These are phyloP conservation scores for Quercus lobata DNA, from an alignment of 331 rosid genomes.

Conservation along the genomic window DNA sequence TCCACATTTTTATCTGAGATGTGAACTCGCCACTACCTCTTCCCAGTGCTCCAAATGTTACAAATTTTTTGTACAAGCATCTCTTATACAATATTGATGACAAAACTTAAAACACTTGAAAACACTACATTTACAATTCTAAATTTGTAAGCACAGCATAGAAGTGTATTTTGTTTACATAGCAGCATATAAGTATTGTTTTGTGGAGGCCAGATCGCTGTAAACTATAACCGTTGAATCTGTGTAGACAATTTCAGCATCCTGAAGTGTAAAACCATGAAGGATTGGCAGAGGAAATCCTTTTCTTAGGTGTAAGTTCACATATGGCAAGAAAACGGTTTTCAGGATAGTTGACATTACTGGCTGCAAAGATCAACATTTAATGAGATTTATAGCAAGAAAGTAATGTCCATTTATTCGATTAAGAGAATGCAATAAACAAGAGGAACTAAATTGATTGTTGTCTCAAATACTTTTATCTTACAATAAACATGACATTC, in stretches of 20 bases:
- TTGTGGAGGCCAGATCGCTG: constrained; percentile 43
- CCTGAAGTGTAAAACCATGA: constrained; percentile 45
- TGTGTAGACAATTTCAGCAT: constrained; percentile 42
- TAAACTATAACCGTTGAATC: constrained; percentile 50
- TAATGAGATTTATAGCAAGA: neutral
- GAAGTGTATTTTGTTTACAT: neutral
- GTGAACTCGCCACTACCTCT: neutral
- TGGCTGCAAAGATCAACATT: constrained; percentile 45
- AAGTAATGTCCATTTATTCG: neutral
- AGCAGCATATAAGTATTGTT: constrained; percentile 16
- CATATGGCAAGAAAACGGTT: constrained; percentile 46
- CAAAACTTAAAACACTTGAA: neutral
- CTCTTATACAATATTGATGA: neutral
- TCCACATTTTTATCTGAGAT: too few species aligned
- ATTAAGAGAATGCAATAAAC: neutral
- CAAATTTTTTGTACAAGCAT: neutral
- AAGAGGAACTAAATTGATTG: neutral
- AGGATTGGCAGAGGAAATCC: constrained; percentile 76
- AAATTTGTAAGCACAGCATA: neutral
- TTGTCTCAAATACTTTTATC: neutral
- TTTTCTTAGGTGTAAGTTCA: constrained; percentile 41
- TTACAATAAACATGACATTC: too few species aligned
- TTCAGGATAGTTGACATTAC: constrained; percentile 41
- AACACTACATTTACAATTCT: neutral
- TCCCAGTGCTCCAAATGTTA: neutral